These are phyloP conservation scores for Earliella scabrosa DNA, from an alignment of 1,284 basidiomycete genomes.

Conservation along the genomic window DNA sequence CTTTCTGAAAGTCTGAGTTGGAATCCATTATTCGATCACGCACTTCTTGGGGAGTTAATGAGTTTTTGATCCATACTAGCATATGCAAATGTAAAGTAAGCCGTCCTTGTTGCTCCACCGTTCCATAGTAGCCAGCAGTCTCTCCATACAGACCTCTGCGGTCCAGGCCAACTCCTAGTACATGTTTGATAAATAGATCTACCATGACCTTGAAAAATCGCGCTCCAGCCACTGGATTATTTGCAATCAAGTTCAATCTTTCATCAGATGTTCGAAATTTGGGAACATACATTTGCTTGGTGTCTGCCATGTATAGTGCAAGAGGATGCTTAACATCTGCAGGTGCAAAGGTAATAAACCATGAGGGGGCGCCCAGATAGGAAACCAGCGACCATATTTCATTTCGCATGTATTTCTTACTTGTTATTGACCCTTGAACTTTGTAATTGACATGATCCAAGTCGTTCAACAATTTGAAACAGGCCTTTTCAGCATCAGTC, in stretches of 20 bases:
- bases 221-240: too few species aligned
- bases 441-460: not conserved
- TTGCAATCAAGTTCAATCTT: constrained; percentile 19
- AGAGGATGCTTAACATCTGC: constrained; percentile 18
- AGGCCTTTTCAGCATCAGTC: too few species aligned
- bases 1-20: too few species aligned
- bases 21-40: too few species aligned
- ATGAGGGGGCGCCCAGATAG: constrained; percentile 6
- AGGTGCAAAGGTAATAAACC: constrained; percentile 39
- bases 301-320: constrained; percentile 10
- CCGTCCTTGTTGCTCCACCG: not conserved
- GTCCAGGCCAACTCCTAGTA: not conserved
- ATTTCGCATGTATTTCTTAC: not conserved
- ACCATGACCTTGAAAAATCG: too few species aligned
- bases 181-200: too few species aligned
- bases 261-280: not conserved
- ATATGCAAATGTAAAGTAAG: constrained; percentile 4
- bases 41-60: too few species aligned
- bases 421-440: not conserved
- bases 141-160: not conserved
- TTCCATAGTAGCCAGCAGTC: not conserved
- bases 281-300: not conserved
- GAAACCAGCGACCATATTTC: not conserved
- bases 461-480: constrained; percentile 31
- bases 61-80: constrained; percentile 33